Evolutionary conservation across 768 basidiomycete genomes (phyloP), one percentile per base, ranked within the genome.

Genomic region (Gloeopeniophorella convolvens): DNA sequence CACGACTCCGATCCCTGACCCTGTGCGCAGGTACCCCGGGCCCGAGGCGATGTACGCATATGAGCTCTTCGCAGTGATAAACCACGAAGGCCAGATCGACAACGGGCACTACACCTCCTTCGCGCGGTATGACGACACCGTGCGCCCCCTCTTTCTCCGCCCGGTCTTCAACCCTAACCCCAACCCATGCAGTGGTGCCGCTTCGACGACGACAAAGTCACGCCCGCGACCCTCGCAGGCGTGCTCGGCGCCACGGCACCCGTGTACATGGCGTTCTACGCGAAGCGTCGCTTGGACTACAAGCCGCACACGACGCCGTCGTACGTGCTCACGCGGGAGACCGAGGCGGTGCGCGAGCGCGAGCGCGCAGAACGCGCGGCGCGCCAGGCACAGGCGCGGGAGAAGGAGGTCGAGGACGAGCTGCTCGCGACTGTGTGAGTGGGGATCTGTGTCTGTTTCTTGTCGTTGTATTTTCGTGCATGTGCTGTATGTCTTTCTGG

Each of bases 211-310:
- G 92, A 94, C 60, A 95, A 89, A 66, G 89, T 94, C 9, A 82
- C 82, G 0, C 76, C 74, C 18, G 79, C 90, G 10, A 83, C 72
- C 21, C 72, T 93, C 18, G 72, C 76, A 7, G 75, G 76, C 1
- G 86, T 85, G 47, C 72, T 93, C 34, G 70, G 65, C 21, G 28
- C 43, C 2, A 45, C 50, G 42, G 89, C 90, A 16, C 75, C 80
- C 42, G 85, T 89, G 5, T 95, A 95, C 66, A 94, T 95, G 92
- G 89, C 90, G 55, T 93, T 94, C 70, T 96, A 95, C 63, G 89
- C 91, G 54, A 94, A 94, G 66, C 80, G 88, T 10, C 80, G 89
- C 54, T 71, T 94, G 39, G 88, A 93, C 55, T 94, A 93, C 68
- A 85, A 82, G 63, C 81, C 84, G 9, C 28, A 50, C 11, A 55